Evolutionary conservation across 129 eudicot genomes (phyloP), one percentile per base, ranked within the genome.

Genomic region (Flaveria linearis): DNA sequence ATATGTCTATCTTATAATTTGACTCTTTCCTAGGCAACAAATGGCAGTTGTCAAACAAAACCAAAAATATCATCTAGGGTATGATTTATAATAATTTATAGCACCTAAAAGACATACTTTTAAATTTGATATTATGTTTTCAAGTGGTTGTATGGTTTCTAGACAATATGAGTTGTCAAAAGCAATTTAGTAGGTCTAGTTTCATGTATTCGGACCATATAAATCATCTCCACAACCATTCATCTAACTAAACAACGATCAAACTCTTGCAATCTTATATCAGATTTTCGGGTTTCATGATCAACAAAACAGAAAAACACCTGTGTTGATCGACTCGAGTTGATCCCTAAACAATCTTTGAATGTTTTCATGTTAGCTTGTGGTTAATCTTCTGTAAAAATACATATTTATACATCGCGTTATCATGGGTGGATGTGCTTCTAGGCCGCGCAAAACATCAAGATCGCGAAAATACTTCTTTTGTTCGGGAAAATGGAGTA

Each of bases 391-490:
- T 43, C 66, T 80, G 52, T 43, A 61, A 72, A 72, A 73, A 72
- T 65, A 79, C 69, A 13, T 12, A 51, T 0, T 51, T 67, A 80
- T 63, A 17, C 65, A 45, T 68, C 45, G 42, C 20, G 63, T 8
- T 39, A 76, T 42, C 62, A 92, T 92, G 98, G 98, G 98, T 26
- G 92, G 90, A 9, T 92, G 98, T 68, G 90, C 86, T 56, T 90
- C 98, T 42, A 85, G 78, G 56, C 83, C 90, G 0, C 65, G 82
- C 64, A 82, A 80, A 52, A 84, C 75, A 71, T 39, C 86, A 7
- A 85, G 75, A 58, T 80, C 89, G 28, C 88, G 85, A 51, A 86
- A 72, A 81, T 76, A 77, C 82, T 49, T 81, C 65, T 84, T 73
- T 14, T 86, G 80, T 80, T 77, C 87, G 2, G 84, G 87, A 7